Conservation (phyloP, 2,329 filamentous ascomycete species). For the Myrmaecium sp. region DNA sequence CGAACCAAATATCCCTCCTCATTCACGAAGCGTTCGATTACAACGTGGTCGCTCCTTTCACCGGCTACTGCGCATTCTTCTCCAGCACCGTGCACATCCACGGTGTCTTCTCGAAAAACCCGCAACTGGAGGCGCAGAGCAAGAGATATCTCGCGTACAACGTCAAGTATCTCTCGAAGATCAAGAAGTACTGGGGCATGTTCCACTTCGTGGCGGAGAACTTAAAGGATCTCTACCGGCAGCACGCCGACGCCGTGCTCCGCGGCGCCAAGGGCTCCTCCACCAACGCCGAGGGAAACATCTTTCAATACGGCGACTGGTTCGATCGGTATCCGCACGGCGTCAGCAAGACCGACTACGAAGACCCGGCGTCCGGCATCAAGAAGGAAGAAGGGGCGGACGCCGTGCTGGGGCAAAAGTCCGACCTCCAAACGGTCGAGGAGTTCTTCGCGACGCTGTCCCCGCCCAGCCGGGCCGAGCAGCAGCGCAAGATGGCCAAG, state of each 20-base stretch:
- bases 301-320: conserved; percentile 97
- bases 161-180: conserved; percentile 76
- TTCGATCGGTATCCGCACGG: conserved; percentile 90
- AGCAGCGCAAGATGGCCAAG: conserved; percentile 34
- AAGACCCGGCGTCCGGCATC: conserved; percentile 50
- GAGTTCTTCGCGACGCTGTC: conserved; percentile 79
- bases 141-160: conserved; percentile 78
- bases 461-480: conserved; percentile 34
- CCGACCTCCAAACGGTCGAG: conserved; percentile 82
- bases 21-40: conserved; percentile 67
- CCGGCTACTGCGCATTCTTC: conserved; percentile 85
- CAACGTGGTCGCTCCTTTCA: conserved; percentile 75
- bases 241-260: conserved; percentile 65
- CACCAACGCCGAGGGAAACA: conserved; percentile 27
- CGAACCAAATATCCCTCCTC: conserved; percentile 70
- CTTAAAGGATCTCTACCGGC: conserved; percentile 71
- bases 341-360: conserved; percentile 68
- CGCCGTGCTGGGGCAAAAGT: conserved; percentile 73
- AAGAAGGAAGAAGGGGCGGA: conserved; percentile 71
- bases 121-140: conserved; percentile 54
- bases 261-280: conserved; percentile 30
- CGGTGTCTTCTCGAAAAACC: conserved; percentile 75
- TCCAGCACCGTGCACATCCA: conserved; percentile 91
- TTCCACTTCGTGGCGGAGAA: conserved; percentile 95
- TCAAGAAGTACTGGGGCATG: conserved; percentile 98